These are phyloP conservation scores for Trypanosoma brucei DNA, from an alignment of 208 protist species.

Conservation along the genomic window DNA sequence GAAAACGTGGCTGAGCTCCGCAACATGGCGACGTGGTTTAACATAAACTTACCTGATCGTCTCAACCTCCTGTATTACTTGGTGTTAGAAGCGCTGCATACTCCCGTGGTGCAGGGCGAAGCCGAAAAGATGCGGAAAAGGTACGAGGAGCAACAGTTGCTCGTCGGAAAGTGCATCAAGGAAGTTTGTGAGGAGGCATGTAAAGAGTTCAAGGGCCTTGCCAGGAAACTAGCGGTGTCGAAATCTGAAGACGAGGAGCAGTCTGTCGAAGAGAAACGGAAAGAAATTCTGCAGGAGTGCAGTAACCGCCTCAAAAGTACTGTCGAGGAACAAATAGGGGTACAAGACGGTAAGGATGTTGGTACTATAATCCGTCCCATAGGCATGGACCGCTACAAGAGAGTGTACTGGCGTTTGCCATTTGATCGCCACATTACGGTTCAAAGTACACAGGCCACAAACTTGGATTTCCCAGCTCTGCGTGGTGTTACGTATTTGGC, in stretches of 20 bases:
- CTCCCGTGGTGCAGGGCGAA: constrained; percentile 42
- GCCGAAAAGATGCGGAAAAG: constrained; percentile 53
- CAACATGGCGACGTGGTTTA: constrained; percentile 70
- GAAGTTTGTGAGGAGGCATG: constrained; percentile 75
- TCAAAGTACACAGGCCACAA: constrained; percentile 47
- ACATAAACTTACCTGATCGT: constrained; percentile 67
- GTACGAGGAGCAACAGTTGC: constrained; percentile 34
- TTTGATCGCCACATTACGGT: constrained; percentile 61
- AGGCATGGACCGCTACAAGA: constrained; percentile 81
- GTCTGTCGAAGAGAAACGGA: constrained; percentile 30
- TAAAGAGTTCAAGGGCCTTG: constrained; percentile 61
- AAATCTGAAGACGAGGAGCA: constrained; percentile 3
- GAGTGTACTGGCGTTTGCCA: constrained; percentile 87
- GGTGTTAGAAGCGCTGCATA: constrained; percentile 56
- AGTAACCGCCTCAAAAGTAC: constrained; percentile 31
- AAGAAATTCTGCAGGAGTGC: constrained; percentile 31
- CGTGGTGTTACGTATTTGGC: constrained; percentile 35
- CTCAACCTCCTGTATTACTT: constrained; percentile 75
- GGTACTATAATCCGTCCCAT: constrained; percentile 64
- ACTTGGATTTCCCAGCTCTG: constrained; percentile 28
- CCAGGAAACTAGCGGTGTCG: constrained; percentile 30
- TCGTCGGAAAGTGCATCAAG: constrained; percentile 48
- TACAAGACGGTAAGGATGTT: constrained; percentile 45
- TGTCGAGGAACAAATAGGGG: constrained; percentile 28
- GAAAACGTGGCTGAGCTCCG: constrained; percentile 51